Evolutionary conservation across 257 asterid species (phyloP).

Genomic region (Solanum ossicruentum): DNA sequence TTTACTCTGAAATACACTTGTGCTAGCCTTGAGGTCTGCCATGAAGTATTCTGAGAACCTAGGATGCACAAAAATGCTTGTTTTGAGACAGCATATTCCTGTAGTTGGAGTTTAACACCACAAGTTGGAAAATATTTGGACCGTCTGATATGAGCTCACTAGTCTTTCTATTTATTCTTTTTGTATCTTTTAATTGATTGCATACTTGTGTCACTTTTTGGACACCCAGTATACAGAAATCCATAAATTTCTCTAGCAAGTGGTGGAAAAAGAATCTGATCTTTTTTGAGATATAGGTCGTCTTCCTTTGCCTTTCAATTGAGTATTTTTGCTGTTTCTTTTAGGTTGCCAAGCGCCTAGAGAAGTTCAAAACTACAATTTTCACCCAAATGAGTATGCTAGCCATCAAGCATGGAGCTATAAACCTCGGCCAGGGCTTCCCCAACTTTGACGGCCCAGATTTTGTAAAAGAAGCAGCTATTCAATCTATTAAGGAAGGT

Average conservation of each 20-base stretch:
- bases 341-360: conserved; percentile 87
- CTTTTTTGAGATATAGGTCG: neutral
- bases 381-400: conserved; percentile 97
- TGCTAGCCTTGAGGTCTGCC: neutral
- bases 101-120: neutral
- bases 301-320: neutral
- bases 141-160: neutral
- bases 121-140: neutral
- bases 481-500: conserved; percentile 66
- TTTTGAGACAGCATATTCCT: neutral
- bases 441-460: conserved; percentile 99
- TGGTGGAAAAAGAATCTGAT: neutral
- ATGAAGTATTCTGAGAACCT: neutral
- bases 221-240: neutral
- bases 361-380: conserved; percentile 93
- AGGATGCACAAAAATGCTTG: neutral
- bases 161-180: neutral
- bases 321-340: neutral
- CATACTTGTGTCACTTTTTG: neutral
- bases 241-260: neutral
- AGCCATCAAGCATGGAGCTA: conserved; percentile 82
- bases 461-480: conserved; percentile 94
- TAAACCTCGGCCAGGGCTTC: conserved; percentile 96
- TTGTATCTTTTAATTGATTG: neutral
- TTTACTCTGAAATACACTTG: neutral